phyloP scores from a whole-genome alignment of 768 basidiomycete species.

The Psilocybe cubensis region DNA sequence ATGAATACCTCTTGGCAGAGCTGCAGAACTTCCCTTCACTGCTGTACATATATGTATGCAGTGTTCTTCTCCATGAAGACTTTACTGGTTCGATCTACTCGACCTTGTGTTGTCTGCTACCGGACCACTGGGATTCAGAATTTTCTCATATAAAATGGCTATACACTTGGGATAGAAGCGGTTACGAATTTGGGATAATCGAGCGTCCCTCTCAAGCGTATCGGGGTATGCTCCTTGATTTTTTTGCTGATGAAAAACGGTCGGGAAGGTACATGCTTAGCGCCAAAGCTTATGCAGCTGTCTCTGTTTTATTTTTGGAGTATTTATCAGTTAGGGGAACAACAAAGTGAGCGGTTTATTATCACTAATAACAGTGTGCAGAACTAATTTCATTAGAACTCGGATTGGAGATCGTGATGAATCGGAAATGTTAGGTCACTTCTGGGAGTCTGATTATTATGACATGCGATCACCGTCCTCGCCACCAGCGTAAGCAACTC shows the following conservation, averaged over 20 bases:
- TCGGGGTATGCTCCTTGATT: neutral
- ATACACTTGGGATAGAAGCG: slow-evolving; percentile 1
- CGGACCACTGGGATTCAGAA: slow-evolving; percentile 2
- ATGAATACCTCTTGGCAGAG: neutral
- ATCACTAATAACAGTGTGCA: neutral
- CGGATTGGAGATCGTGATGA: neutral
- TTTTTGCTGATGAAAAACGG: neutral
- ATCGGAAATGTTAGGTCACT: neutral
- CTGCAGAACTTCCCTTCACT: neutral
- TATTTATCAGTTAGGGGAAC: neutral
- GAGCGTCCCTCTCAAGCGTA: slow-evolving; percentile 1
- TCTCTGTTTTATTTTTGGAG: neutral
- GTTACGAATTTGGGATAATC: neutral
- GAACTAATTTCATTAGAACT: neutral
- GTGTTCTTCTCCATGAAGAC: neutral
- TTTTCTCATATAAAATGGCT: neutral
- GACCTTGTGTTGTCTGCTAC: neutral
- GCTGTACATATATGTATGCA: slow-evolving; percentile 1
- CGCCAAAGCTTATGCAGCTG: neutral
- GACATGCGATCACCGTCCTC: neutral
- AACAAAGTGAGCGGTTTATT: neutral
- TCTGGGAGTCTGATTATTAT: neutral
- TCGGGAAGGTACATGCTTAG: neutral
- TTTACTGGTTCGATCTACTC: slow-evolving; percentile 1
- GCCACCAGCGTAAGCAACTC: neutral